Evolutionary conservation across 352 stramenopile species (phyloP), one percentile per base, ranked within the genome.

Genomic region (Phytophthora aleatoria): DNA sequence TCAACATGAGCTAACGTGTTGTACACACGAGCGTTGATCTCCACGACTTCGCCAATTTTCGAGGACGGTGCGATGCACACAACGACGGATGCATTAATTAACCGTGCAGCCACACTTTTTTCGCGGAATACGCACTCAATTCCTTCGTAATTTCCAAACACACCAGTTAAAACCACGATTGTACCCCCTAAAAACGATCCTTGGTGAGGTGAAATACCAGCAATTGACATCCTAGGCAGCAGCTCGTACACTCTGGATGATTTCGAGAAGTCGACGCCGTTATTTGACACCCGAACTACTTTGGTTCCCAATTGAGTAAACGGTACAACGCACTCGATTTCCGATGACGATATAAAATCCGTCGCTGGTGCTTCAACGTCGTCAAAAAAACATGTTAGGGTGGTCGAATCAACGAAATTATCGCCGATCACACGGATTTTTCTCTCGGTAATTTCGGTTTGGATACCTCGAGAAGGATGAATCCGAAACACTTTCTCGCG

Each of bases 271-370:
- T 92, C 79, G 3, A 74, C 26, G 4, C 83, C 81, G 35, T 92
- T 91, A 55, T 89, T 90, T 0, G 83, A 72, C 20, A 91, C 50
- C 24, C 60, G 69, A 9, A 92, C 61, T 10, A 41, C 49, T 33
- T 81, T 85, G 6, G 30, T 42, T 15, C 83, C 83, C 3, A 79
- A 41, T 1, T 57, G 53, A 31, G 75, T 79, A 41, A 79, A 85
- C 26, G 83, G 83, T 12, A 89, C 68, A 0, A 74, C 47, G 20
- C 83, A 92, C 16, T 91, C 81, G 11, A 92, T 63, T 58, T 71
- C 27, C 1, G 44, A 69, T 27, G 70, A 39, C 0, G 83, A 89
- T 42, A 91, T 35, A 33, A 85, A 91, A 15, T 64, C 70, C 8
- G 48, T 44, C 5, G 58, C 70, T 1, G 48, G 36, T 2, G 74